Percentiles rank a stretch among this genome's conserved stretches.
Evolutionary conservation across 768 basidiomycete species (phyloP).

Genomic region (Pholiota molesta): DNA sequence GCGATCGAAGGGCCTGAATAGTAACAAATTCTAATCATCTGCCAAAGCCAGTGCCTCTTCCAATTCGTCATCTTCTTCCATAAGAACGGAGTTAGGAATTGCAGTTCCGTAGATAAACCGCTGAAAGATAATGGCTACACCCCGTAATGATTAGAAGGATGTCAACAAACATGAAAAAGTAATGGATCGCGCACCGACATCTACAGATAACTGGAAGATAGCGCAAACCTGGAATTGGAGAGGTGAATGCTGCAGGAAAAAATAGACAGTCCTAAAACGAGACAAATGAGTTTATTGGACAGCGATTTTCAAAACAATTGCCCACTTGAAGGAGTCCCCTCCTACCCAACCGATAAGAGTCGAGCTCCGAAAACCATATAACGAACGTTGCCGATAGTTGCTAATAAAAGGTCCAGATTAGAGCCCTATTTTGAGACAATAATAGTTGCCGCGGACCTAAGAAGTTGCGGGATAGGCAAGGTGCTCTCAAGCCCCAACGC

Average conservation of each 20-base stretch:
- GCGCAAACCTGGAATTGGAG: conserved; percentile 85
- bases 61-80: conserved; percentile 67
- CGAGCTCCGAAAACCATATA: conserved; percentile 85
- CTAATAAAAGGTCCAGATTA: conserved; percentile 38
- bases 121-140: conserved; percentile 66
- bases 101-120: conserved; percentile 74
- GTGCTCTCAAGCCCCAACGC: conserved; percentile 86
- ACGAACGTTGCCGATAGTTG: conserved; percentile 76
- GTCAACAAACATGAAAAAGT: neutral
- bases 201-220: conserved; percentile 81
- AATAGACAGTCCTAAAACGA: conserved; percentile 69
- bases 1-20: neutral
- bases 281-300: neutral
- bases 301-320: conserved; percentile 5
- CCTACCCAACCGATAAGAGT: conserved; percentile 84
- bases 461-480: conserved; percentile 82
- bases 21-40: conserved; percentile 41
- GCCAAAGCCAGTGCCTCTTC: conserved; percentile 75
- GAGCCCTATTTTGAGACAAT: neutral
- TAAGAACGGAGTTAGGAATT: conserved; percentile 54
- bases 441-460: conserved; percentile 52
- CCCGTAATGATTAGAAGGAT: conserved; percentile 6
- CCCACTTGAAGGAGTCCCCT: conserved; percentile 85
- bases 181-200: conserved; percentile 56
- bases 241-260: conserved; percentile 72